Evolutionary conservation across 768 basidiomycete species (phyloP).

Genomic region (Coprinopsis strossmayeri): DNA sequence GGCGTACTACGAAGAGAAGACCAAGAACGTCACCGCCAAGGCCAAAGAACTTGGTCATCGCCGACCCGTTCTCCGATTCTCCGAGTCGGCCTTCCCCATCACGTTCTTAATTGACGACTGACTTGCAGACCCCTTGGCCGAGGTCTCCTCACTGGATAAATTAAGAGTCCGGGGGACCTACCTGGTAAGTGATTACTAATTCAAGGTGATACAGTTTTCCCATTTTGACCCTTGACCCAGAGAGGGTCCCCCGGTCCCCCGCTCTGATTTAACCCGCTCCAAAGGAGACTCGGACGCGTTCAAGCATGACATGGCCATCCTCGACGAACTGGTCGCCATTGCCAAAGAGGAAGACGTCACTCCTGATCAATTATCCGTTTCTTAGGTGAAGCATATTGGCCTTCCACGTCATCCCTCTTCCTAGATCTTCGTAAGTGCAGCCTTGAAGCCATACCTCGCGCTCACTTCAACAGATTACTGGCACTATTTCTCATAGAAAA

Average conservation of each 20-base stretch:
- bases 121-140: slow-evolving; percentile 48
- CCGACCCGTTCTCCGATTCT: no score
- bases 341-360: slow-evolving; percentile 37
- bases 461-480: no score
- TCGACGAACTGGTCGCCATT: slow-evolving; percentile 32
- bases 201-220: background rate
- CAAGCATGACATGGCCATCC: slow-evolving; percentile 36
- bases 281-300: slow-evolving; percentile 41
- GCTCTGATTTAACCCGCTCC: slow-evolving; percentile 34
- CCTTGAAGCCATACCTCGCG: background rate
- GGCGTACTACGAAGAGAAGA: slow-evolving; percentile 47
- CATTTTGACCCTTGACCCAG: slow-evolving; percentile 13
- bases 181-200: slow-evolving; percentile 1
- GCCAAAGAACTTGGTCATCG: slow-evolving; percentile 54
- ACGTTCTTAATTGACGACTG: no score
- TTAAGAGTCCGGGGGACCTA: slow-evolving; percentile 33
- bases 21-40: slow-evolving; percentile 47
- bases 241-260: slow-evolving; percentile 33
- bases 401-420: slow-evolving; percentile 42
- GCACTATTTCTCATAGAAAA: background rate
- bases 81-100: no score
- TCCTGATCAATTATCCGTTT: slow-evolving; percentile 36
- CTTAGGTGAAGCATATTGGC: slow-evolving; percentile 35
- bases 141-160: slow-evolving; percentile 46
- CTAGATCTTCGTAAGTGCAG: slow-evolving; percentile 36